Evolutionary conservation across 2,329 filamentous ascomycete genomes (phyloP).

Genomic region (Pseudocercospora ulei): DNA sequence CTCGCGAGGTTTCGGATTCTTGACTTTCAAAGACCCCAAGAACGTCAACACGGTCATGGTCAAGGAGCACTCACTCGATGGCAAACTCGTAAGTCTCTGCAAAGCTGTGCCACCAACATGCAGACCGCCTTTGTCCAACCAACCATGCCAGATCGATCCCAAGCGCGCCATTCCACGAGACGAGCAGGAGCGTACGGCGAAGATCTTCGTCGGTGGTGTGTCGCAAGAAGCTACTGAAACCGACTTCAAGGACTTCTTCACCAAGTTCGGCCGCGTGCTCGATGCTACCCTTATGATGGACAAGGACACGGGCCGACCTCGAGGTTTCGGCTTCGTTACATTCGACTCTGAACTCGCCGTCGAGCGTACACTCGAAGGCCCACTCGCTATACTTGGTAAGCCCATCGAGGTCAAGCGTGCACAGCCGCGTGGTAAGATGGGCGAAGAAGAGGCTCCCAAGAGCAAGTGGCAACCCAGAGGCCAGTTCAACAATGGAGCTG

Average conservation of each 20-base stretch:
- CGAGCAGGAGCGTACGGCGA: conserved; percentile 95
- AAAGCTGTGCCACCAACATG: conserved; percentile 18
- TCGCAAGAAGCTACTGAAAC: conserved; percentile 94
- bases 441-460: conserved; percentile 64
- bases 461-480: conserved; percentile 36
- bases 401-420: conserved; percentile 97
- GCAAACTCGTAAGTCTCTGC: conserved; percentile 72
- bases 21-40: conserved; percentile 95
- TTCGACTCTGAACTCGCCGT: conserved; percentile 95
- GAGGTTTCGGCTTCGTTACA: conserved; percentile 95
- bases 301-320: conserved; percentile 93
- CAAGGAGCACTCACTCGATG: conserved; percentile 95
- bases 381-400: conserved; percentile 88
- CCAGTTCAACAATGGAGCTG: conserved; percentile 29
- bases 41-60: conserved; percentile 99
- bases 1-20: conserved; percentile 90
- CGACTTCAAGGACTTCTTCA: conserved; percentile 94
- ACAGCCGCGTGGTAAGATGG: conserved; percentile 85
- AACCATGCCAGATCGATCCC: conserved; percentile 67
- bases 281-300: conserved; percentile 99
- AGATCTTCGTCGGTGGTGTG: conserved; percentile 97
- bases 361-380: conserved; percentile 73
- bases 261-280: conserved; percentile 88
- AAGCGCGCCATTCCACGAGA: conserved; percentile 95
- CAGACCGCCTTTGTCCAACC: conserved; percentile 24